Percentiles rank a stretch among this genome's conserved stretches.
Evolutionary conservation across 83 land plant species (phyloP).

Genomic region (Picea abies): DNA sequence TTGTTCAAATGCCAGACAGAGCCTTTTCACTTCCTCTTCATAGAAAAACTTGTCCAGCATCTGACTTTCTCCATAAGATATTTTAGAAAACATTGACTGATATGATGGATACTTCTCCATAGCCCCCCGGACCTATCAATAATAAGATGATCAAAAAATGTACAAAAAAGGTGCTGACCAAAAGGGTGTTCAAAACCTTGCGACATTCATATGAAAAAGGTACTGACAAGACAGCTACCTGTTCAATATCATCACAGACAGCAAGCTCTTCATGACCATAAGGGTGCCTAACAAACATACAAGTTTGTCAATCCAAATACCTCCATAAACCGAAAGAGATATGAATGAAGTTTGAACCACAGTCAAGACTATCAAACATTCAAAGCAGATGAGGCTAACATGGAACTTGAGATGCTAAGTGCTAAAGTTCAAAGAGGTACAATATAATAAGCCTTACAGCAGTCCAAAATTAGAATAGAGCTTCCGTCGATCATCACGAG

Average conservation of each 20-base stretch:
- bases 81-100: slow-evolving; percentile 87
- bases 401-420: background rate
- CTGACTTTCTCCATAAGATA: slow-evolving; percentile 96
- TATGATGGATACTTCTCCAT: slow-evolving; percentile 99
- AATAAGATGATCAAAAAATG: background rate
- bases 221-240: slow-evolving; percentile 46
- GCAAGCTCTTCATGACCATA: slow-evolving; percentile 99
- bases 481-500: slow-evolving; percentile 86
- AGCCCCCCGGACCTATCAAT: slow-evolving; percentile 78
- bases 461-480: slow-evolving; percentile 85
- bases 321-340: background rate
- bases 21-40: slow-evolving; percentile 98
- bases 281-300: slow-evolving; percentile 60
- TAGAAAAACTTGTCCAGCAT: slow-evolving; percentile 98
- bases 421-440: background rate
- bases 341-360: slow-evolving; percentile 2
- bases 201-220: background rate
- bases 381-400: background rate
- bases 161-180: background rate
- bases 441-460: slow-evolving; percentile 54
- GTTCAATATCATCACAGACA: slow-evolving; percentile 91
- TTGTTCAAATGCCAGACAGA: slow-evolving; percentile 91
- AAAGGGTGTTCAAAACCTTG: background rate
- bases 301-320: background rate
- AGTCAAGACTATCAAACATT: background rate